Evolutionary conservation across 1,284 basidiomycete species (phyloP), one percentile per base, ranked within the genome.

Genomic region (Melampsora abietis-canadensis): DNA sequence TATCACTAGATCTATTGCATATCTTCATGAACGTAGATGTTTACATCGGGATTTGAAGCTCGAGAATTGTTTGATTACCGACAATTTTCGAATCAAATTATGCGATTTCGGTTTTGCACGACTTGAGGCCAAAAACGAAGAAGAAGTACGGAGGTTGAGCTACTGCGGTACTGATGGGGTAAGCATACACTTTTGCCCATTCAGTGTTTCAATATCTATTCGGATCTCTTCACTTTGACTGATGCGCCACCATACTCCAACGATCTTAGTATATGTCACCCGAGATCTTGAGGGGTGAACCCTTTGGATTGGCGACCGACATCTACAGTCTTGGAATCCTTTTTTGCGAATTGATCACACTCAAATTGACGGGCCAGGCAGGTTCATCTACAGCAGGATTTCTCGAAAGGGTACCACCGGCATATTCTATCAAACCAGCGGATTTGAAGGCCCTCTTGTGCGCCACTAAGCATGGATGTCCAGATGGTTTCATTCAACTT

Each of bases 91-190:
- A 62, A 86, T 98, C 81, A 98, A 98, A 84, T 89, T 97, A 78
- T 95, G 93, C 47, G 95, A 98, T 81, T 98, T 98, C 83, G 94
- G 94, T 8, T 95, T 94, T 79, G 92, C 93, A 1, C 87, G 93
- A 51, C 96, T 98, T 79, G 92, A 92, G 0, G 92, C 92, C 0
- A 87, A 92, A 40, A 94, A 92, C 79, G 90, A 88, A 69, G 92
- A 94, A 76, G 94, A 98, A 82, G 89, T 88, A 82, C 90, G 90
- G 79, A 87, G 93, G 24, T 88, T 98, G 79, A 96, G 92, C 0
- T 97, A 95, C 83, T 98, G 95, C 79, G 94, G 94, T 19, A 98
- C 94, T 0, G 94, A 97, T 80, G 90, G 91, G 2, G 92, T 92
- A 83, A 91, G 91, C 91, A 92, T 88, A 44, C 73, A 64, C 34